phyloP scores from a whole-genome alignment of 371 early-diverging fungal species.

The Dichotomocladium elegans region DNA sequence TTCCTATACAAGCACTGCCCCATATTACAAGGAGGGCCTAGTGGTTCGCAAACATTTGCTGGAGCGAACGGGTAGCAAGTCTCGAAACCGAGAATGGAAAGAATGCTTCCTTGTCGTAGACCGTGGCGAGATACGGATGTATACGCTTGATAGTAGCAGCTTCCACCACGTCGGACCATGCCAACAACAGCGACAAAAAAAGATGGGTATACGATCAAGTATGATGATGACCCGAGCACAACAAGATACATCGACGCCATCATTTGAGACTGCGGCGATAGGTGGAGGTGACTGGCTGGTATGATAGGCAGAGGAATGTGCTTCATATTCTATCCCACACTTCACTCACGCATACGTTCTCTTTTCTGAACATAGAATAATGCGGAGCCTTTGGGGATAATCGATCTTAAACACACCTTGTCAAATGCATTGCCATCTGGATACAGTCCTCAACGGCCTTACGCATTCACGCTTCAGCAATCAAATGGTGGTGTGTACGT shows the following conservation, averaged over 20 bases:
- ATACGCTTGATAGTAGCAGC: slow-evolving; percentile 54
- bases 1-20: slow-evolving; percentile 28
- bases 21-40: slow-evolving; percentile 67
- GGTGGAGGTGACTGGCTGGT: slow-evolving; percentile 29
- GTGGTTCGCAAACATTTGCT: slow-evolving; percentile 83
- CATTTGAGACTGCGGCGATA: background rate
- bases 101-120: slow-evolving; percentile 74
- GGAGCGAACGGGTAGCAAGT: slow-evolving; percentile 71
- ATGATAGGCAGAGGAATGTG: too few species aligned
- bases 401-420: slow-evolving; percentile 77
- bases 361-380: slow-evolving; percentile 27
- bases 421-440: slow-evolving; percentile 81
- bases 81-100: slow-evolving; percentile 82
- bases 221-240: too few species aligned
- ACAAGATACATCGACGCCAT: slow-evolving; percentile 6
- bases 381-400: slow-evolving; percentile 49
- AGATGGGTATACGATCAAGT: too few species aligned
- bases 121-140: slow-evolving; percentile 78
- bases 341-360: too few species aligned
- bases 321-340: too few species aligned
- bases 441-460: slow-evolving; percentile 72
- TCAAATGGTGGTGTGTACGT: slow-evolving; percentile 80
- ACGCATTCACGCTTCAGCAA: slow-evolving; percentile 84
- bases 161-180: slow-evolving; percentile 1
- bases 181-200: slow-evolving; percentile 10